A percentile compares a stretch with the other conserved stretches of the same genome.
phyloP scores from a whole-genome alignment of 163 green algal genomes.

The Volvox carteri region DNA sequence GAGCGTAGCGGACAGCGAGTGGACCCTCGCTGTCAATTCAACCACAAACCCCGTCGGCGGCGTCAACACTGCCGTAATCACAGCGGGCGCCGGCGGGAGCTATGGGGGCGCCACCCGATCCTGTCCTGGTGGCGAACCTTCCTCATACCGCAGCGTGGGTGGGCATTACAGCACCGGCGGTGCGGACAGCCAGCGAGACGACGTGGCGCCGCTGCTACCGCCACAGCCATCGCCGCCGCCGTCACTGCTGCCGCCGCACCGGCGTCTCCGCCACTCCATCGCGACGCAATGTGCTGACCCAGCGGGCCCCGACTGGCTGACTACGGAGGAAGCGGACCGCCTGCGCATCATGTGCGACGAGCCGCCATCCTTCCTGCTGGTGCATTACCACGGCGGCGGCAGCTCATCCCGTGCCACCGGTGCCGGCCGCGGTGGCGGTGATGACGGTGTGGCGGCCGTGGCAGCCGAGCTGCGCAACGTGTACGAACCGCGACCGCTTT shows the following conservation, averaged over 20 bases:
- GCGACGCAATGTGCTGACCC: constrained; percentile 48
- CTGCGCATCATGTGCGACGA: constrained; percentile 55
- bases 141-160: not conserved
- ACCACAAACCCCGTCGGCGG: too few species aligned
- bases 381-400: constrained; percentile 4
- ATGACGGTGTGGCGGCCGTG: not conserved
- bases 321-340: constrained; percentile 36
- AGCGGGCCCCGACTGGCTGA: constrained; percentile 46
- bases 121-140: not conserved
- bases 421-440: not conserved
- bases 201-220: not conserved
- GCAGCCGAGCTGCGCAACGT: not conserved
- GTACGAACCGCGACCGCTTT: constrained; percentile 41
- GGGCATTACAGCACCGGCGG: not conserved
- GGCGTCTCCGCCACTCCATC: constrained; percentile 28
- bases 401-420: not conserved
- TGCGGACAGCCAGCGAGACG: not conserved
- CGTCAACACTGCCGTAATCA: not conserved
- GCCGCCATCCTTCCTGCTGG: constrained; percentile 18
- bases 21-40: not conserved
- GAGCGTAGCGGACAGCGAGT: constrained; percentile 49
- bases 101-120: not conserved
- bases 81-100: not conserved
- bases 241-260: constrained; percentile 20
- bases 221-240: not conserved